Conservation (phyloP, 495 filamentous ascomycete genomes). For the Echria macrotheca region DNA sequence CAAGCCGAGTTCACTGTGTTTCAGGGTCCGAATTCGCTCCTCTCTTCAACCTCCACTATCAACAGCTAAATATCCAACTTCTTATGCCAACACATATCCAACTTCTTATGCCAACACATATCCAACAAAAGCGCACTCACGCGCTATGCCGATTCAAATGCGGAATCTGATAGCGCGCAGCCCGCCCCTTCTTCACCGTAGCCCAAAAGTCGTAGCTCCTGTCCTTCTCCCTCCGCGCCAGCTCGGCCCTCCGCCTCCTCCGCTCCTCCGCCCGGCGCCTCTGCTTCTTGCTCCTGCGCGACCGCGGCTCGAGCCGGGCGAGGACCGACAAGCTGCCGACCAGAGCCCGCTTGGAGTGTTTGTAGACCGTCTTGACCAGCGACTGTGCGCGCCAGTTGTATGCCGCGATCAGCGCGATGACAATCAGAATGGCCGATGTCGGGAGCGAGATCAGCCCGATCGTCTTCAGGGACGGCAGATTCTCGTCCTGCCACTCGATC, state of each 20-base stretch:
- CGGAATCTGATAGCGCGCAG: conserved; percentile 35
- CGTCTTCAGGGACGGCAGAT: conserved; percentile 27
- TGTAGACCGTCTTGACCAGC: conserved; percentile 25
- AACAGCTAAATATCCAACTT: neutral
- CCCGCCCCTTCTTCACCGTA: conserved; percentile 29
- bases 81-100: neutral
- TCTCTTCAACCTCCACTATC: too few relatives aligned
- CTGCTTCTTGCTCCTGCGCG: conserved; percentile 22
- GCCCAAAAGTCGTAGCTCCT: conserved; percentile 42
- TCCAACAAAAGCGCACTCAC: neutral
- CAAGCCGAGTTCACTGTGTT: conserved; percentile 14
- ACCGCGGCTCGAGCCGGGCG: conserved; percentile 24
- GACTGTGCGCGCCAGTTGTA: conserved; percentile 37
- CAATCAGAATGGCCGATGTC: conserved; percentile 32
- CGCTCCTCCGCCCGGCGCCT: conserved; percentile 16
- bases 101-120: neutral
- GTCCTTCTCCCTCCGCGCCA: conserved; percentile 28
- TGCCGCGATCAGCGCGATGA: conserved; percentile 34
- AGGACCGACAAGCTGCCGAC: conserved; percentile 14
- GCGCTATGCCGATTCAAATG: conserved; percentile 30
- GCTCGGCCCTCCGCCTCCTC: conserved; percentile 5
- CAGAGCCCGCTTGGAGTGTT: conserved; percentile 8
- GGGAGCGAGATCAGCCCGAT: conserved; percentile 42
- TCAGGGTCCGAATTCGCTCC: neutral
- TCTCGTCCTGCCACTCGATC: conserved; percentile 53